Evolutionary conservation across 1,139 yeast genomes (phyloP), one percentile per base, ranked within the genome.

Genomic region (Saccharomyces hybrid): DNA sequence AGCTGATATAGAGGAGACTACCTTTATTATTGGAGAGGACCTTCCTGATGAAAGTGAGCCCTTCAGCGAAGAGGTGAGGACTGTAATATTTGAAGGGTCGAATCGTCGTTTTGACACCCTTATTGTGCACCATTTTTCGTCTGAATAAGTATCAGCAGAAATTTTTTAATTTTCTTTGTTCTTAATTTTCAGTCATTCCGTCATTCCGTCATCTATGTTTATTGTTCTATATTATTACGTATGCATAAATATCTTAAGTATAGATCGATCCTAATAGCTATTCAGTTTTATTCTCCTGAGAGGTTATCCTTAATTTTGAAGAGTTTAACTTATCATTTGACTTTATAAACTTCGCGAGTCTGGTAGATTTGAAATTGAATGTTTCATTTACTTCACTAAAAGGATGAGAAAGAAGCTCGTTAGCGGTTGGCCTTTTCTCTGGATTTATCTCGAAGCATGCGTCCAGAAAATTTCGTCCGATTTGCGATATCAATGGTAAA

Each of bases 351-450:
- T 73, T 72, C 0, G 89, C 89, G 53, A 91, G 74, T 57, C 78
- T 77, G 0, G 97, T 89, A 2, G 77, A 73, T 23, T 74, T 70
- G 67, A 93, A 93, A 26, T 75, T 72, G 67, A 87, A 93, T 2
- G 63, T 59, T 0, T 73, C 64, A 53, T 78, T 78, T 3, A 70
- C 73, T 14, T 61, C 61, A 65, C 88, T 80, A 69, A 93, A 91
- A 8, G 77, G 76, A 68, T 91, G 88, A 5, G 73, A 64, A 51
- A 85, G 70, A 29, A 95, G 73, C 54, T 80, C 78, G 53, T 76
- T 78, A 0, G 98, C 98, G 0, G 98, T 93, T 0, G 99, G 99
- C 61, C 99, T 76, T 62, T 77, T 72, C 34, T 83, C 86, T 0
- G 99, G 93, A 63, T 93, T 86, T 41, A 84, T 82, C 7, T 82